Conservation (phyloP, 345 rosid genomes). For the Dimocarpus longan region DNA sequence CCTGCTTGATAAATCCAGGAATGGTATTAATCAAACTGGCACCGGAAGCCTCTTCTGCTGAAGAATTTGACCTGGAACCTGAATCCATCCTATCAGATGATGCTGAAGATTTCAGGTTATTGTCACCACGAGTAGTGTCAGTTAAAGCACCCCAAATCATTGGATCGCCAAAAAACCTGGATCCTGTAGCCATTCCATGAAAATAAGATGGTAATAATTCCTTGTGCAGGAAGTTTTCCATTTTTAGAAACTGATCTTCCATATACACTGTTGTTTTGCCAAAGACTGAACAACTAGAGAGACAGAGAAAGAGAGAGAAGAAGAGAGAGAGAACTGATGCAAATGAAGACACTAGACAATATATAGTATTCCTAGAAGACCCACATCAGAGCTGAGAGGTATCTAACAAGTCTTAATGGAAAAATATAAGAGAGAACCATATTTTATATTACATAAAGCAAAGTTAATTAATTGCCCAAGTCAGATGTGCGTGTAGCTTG, state of each 20-base stretch:
- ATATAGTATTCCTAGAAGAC: slow-evolving; percentile 33
- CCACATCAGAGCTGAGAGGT: slow-evolving; percentile 20
- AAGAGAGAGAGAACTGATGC: slow-evolving; percentile 41
- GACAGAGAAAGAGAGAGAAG: not conserved
- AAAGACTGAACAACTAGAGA: slow-evolving; percentile 18
- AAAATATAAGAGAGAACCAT: slow-evolving; percentile 30
- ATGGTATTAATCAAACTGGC: slow-evolving; percentile 21
- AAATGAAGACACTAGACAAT: slow-evolving; percentile 25
- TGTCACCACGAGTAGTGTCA: not conserved
- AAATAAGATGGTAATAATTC: slow-evolving; percentile 39
- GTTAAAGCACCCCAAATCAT: slow-evolving; percentile 33
- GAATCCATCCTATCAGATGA: slow-evolving; percentile 33
- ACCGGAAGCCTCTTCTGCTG: slow-evolving; percentile 34
- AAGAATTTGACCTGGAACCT: slow-evolving; percentile 31
- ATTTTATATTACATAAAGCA: slow-evolving; percentile 27
- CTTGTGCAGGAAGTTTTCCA: slow-evolving; percentile 53
- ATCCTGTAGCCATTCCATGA: slow-evolving; percentile 31
- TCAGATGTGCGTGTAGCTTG: slow-evolving; percentile 42
- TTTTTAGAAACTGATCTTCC: slow-evolving; percentile 59
- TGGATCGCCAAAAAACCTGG: slow-evolving; percentile 38
- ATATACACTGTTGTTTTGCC: slow-evolving; percentile 21
- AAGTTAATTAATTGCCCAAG: slow-evolving; percentile 38
- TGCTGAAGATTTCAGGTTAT: slow-evolving; percentile 25
- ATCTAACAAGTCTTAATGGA: slow-evolving; percentile 29
- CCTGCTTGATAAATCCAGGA: slow-evolving; percentile 38